Evolutionary conservation across 805 yeast genomes (phyloP).

Genomic region (Danielozyma ontarioensis): DNA sequence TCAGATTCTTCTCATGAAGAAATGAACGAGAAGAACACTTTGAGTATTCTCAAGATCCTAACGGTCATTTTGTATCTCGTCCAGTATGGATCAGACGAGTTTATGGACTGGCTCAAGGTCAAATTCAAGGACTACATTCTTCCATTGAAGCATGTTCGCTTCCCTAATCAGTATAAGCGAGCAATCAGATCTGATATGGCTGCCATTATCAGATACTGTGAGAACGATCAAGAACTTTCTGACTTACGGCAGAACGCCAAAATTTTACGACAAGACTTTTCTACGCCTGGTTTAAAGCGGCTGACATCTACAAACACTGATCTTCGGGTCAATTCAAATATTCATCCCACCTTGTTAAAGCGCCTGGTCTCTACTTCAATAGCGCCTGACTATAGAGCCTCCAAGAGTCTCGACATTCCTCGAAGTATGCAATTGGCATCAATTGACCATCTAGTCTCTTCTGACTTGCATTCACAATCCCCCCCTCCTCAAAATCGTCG

Average conservation of each 20-base stretch:
- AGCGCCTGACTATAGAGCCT: slow-evolving; percentile 11
- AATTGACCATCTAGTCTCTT: too few species aligned
- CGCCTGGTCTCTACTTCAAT: too few species aligned
- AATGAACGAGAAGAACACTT: not conserved
- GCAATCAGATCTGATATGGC: slow-evolving; percentile 35
- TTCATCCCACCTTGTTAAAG: not conserved
- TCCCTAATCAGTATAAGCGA: slow-evolving; percentile 12
- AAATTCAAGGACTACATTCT: slow-evolving; percentile 8
- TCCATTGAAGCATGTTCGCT: slow-evolving; percentile 12
- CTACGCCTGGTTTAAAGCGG: slow-evolving; percentile 29
- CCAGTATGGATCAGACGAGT: slow-evolving; percentile 50
- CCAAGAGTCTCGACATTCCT: slow-evolving; percentile 23
- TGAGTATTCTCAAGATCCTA: slow-evolving; percentile 39
- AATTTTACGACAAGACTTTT: slow-evolving; percentile 36
- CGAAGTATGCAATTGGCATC: too few species aligned
- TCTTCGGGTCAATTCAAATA: not conserved
- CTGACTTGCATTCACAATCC: too few species aligned
- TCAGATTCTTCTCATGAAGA: not conserved
- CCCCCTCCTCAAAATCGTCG: too few species aligned
- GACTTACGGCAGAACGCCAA: slow-evolving; percentile 39
- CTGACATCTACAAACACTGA: slow-evolving; percentile 1
- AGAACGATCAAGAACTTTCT: slow-evolving; percentile 27
- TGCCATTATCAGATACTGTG: slow-evolving; percentile 24
- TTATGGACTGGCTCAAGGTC: slow-evolving; percentile 39
- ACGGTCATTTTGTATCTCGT: slow-evolving; percentile 48